phyloP scores from a whole-genome alignment of 148 eudicot genomes.

The Drosera capensis region DNA sequence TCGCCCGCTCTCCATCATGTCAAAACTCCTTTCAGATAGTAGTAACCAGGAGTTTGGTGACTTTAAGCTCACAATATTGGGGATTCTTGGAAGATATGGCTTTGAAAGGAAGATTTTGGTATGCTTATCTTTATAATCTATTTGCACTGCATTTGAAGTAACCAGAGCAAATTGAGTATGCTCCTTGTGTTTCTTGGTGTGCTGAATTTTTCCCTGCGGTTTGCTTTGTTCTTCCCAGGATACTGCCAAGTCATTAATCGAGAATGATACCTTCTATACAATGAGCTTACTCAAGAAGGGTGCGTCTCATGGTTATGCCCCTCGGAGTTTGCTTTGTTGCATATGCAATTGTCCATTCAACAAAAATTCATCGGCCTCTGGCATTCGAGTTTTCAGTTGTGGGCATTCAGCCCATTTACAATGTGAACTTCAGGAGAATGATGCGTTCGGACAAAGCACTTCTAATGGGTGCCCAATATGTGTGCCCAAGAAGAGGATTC shows the following conservation, averaged over 20 bases:
- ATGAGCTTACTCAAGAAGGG: constrained; percentile 75
- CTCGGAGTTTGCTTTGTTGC: constrained; percentile 52
- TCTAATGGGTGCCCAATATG: constrained; percentile 80
- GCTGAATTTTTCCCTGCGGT: neutral
- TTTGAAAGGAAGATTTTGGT: constrained; percentile 91
- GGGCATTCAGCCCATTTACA: constrained; percentile 80
- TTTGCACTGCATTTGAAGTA: neutral
- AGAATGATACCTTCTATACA: constrained; percentile 80
- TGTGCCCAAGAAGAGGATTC: constrained; percentile 52
- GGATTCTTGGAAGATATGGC: constrained; percentile 92
- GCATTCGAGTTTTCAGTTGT: constrained; percentile 66
- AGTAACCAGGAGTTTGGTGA: constrained; percentile 93
- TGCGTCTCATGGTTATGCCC: constrained; percentile 81
- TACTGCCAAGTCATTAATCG: constrained; percentile 81
- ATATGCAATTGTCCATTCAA: constrained; percentile 62
- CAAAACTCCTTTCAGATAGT: constrained; percentile 78
- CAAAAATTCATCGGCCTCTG: constrained; percentile 40
- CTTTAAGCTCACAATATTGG: constrained; percentile 78
- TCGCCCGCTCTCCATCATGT: constrained; percentile 73
- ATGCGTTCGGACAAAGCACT: constrained; percentile 20
- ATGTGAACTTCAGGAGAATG: constrained; percentile 57
- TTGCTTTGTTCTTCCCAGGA: constrained; percentile 35
- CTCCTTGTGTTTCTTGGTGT: neutral
- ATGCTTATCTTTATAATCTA: neutral
- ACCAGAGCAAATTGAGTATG: neutral